Base-by-base conservation (phyloP, 2,329 filamentous ascomycete species). In the Raffaelea albimanens region DNA sequence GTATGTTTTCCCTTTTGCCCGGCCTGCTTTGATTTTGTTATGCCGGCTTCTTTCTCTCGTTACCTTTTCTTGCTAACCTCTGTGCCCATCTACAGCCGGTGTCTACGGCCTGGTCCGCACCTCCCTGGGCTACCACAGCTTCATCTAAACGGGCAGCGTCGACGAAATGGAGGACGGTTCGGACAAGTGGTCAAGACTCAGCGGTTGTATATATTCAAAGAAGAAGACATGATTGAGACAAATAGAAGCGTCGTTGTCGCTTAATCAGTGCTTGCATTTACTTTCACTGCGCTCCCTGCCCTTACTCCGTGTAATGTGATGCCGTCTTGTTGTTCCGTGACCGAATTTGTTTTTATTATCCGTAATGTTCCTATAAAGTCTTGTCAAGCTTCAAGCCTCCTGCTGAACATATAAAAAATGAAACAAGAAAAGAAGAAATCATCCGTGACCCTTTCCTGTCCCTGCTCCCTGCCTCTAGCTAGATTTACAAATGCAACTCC, bases 81-180 rank as follows among this genome's bases (percentile, higher is more conserved):
- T 33, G 10, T 25, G 23, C 13, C 16, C 7, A 5, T 5, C 20
- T 36, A 45, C 55, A 80, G 76, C 67, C 46, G 63, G 68, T 56
- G 69, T 87, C 68, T 91, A 85, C 72, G 83, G 82, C 71, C 82
- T 85, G 71, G 69, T 74, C 64, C 83, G 86, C 63, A 80, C 85
- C 71, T 70, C 85, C 55, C 63, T 82, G 53, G 86, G 86, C 60
- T 79, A 90, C 75, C 90, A 88, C 78, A 87, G 82, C 53, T 89
- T 82, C 81, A 86, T 48, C 18, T 55, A 49, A 48, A 40, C 7
- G 41, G n/a, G 14, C 13, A 16, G n/a, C 34, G 34, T 19, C 5
- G 14, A 19, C 34, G 14, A 16, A 7, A 38, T 38, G 18, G 13
- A 38, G 34, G 14, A n/a, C n/a, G 7, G 13, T 16, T 38, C 14